A percentile compares a stretch with the other conserved stretches of the same genome.
Conservation (phyloP, 2,329 filamentous ascomycete species). For the Xylariaceae sp. region DNA sequence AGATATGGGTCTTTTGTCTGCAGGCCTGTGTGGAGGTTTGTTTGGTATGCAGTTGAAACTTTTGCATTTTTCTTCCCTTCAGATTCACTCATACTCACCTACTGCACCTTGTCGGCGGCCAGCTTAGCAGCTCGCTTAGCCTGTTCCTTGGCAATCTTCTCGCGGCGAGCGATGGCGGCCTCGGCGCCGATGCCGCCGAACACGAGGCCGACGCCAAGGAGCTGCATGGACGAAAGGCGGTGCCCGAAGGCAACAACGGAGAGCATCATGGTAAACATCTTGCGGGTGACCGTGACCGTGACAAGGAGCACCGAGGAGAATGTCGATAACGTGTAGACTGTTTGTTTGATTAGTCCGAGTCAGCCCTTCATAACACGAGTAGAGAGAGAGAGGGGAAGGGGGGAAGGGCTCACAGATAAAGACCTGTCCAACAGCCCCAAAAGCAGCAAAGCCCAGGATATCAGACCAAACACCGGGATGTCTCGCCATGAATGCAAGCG, state of each 20-base stretch:
- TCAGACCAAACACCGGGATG: constrained; percentile 82
- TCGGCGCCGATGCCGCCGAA: constrained; percentile 95
- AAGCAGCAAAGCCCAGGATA: constrained; percentile 82
- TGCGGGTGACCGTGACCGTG: constrained; percentile 93
- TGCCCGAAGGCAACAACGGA: constrained; percentile 95
- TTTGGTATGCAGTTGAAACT: no score
- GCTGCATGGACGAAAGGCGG: constrained; percentile 79
- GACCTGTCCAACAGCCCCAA: constrained; percentile 87
- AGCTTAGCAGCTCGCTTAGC: constrained; percentile 49
- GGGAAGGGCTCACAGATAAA: constrained; percentile 68
- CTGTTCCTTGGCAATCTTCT: constrained; percentile 76
- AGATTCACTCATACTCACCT: no score
- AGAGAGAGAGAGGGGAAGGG: background rate
- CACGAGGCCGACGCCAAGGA: constrained; percentile 84
- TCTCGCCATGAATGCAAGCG: constrained; percentile 70
- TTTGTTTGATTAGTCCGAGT: background rate
- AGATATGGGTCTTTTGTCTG: no score
- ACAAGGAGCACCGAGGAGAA: constrained; percentile 91
- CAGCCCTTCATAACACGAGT: background rate
- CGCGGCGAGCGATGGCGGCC: constrained; percentile 69
- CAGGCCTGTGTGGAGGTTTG: no score
- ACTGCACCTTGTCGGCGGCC: constrained; percentile 20
- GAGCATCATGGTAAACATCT: constrained; percentile 99
- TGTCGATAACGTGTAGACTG: constrained; percentile 83
- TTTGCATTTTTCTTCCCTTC: no score